Conservation (phyloP, 2,329 filamentous ascomycete species). For the Neofusicoccum parvum region DNA sequence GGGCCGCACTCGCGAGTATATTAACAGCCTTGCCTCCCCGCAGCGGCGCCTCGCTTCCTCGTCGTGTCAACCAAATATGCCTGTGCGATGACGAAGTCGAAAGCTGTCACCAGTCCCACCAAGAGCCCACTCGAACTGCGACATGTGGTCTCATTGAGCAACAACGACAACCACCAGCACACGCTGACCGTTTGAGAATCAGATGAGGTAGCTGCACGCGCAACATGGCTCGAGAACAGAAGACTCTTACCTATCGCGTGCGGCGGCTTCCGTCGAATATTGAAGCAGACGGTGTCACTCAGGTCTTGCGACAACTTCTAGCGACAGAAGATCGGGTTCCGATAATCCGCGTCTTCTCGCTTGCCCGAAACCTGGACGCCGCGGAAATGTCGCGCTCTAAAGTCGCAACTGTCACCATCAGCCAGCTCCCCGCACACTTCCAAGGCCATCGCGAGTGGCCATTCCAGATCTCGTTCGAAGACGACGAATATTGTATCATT, state of each 20-base stretch:
- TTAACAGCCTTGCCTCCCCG: too few species aligned
- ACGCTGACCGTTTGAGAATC: too few species aligned
- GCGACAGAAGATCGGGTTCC: not conserved
- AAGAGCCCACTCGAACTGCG: too few species aligned
- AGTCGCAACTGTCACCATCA: not conserved
- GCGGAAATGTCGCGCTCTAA: not conserved
- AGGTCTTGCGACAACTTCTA: not conserved
- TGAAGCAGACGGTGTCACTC: not conserved
- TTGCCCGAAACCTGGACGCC: not conserved
- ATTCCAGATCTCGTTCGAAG: not conserved
- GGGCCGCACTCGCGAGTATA: too few species aligned
- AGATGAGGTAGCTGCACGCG: not conserved
- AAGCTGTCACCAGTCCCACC: too few species aligned
- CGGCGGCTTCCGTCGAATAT: not conserved
- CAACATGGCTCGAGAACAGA: not conserved
- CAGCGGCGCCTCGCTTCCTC: too few species aligned
- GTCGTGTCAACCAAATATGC: too few species aligned
- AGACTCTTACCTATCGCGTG: not conserved
- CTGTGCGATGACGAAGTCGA: too few species aligned
- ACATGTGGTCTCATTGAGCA: too few species aligned
- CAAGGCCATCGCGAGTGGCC: not conserved
- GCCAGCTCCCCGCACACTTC: not conserved
- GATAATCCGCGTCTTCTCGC: not conserved
- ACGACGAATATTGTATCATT: not conserved
- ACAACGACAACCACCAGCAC: too few species aligned